Conservation (phyloP, 108 stramenopile species). For the Pseudonitzschia multiseries region DNA sequence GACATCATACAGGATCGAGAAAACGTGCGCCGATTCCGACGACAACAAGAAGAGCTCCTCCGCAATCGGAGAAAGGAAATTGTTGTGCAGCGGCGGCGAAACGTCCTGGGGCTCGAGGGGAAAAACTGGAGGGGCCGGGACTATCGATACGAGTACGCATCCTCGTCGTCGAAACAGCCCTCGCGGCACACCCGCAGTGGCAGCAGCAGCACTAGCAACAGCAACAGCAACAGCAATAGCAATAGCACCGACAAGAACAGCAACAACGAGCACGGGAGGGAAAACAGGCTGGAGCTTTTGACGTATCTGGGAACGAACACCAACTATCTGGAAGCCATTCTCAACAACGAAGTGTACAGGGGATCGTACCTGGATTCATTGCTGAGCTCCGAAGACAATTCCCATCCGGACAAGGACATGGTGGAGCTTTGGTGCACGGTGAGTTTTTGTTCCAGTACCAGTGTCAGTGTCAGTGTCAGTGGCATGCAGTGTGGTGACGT, state of each 20-base stretch:
- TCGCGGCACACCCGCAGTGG: neutral
- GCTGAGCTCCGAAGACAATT: conserved; percentile 65
- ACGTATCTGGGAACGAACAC: conserved; percentile 53
- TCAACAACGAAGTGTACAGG: conserved; percentile 33
- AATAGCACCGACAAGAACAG: neutral
- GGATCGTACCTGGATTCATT: conserved; percentile 65
- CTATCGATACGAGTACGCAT: conserved; percentile 67
- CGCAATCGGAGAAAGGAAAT: neutral
- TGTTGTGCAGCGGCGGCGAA: conserved; percentile 25
- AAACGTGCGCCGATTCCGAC: neutral
- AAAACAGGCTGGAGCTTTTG: conserved; percentile 37
- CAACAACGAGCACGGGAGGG: neutral
- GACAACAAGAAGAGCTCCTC: conserved; percentile 7
- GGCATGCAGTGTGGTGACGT: neutral
- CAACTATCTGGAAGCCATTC: conserved; percentile 27
- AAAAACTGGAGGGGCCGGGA: conserved; percentile 56
- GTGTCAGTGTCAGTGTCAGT: neutral
- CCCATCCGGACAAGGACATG: conserved; percentile 68
- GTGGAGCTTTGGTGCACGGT: conserved; percentile 73
- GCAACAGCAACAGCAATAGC: neutral
- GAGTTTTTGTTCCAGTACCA: neutral
- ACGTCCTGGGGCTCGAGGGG: conserved; percentile 63
- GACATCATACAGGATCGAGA: conserved; percentile 51
- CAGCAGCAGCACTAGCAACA: conserved; percentile 4
- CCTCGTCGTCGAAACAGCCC: conserved; percentile 5